Conservation (phyloP, 495 filamentous ascomycete species). For the Baudoinia panamericana region DNA sequence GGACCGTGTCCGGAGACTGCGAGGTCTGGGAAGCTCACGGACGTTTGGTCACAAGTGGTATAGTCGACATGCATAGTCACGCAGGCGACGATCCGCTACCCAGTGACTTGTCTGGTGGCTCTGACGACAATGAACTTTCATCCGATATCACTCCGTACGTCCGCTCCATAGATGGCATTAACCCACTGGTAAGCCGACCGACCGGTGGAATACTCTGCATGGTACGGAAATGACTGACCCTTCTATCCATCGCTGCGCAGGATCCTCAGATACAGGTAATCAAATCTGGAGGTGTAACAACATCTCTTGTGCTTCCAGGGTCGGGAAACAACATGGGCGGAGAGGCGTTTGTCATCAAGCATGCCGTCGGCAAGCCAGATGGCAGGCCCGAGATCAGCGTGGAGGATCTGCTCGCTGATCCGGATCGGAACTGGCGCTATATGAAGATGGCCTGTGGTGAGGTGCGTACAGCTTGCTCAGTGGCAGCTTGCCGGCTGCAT, state of each 20-base stretch:
- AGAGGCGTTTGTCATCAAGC: conserved; percentile 51
- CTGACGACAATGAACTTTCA: conserved; percentile 33
- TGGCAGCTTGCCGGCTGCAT: too few relatives aligned
- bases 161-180: conserved; percentile 44
- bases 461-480: too few relatives aligned
- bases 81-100: conserved; percentile 22
- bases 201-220: too few relatives aligned
- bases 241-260: too few relatives aligned
- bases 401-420: conserved; percentile 37
- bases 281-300: conserved; percentile 55
- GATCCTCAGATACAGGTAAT: conserved; percentile 47
- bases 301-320: conserved; percentile 50
- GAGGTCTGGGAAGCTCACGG: conserved; percentile 40
- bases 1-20: conserved; percentile 8
- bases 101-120: conserved; percentile 31
- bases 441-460: conserved; percentile 66
- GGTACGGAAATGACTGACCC: too few relatives aligned
- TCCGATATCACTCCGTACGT: conserved; percentile 41
- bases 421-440: conserved; percentile 35
- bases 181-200: too few relatives aligned
- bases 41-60: conserved; percentile 45
- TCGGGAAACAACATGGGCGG: conserved; percentile 55
- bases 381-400: conserved; percentile 37
- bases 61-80: conserved; percentile 59
- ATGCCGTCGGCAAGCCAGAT: conserved; percentile 24